These are phyloP conservation scores for Coemansia aciculifera DNA, from an alignment of 192 early-diverging fungal species.

Conservation along the genomic window DNA sequence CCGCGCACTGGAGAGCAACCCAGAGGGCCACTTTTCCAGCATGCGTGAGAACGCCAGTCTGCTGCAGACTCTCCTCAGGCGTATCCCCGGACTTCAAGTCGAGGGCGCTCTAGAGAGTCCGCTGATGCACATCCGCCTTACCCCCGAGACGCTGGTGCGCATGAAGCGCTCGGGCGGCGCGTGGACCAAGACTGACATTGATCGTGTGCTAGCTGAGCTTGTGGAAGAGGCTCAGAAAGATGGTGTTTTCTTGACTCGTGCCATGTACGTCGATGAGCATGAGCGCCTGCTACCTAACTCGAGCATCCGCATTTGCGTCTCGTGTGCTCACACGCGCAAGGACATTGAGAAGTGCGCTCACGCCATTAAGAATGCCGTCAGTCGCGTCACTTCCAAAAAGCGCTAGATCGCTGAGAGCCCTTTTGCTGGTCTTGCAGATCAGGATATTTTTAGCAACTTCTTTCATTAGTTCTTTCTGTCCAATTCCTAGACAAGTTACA, in stretches of 20 bases:
- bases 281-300: constrained; percentile 74
- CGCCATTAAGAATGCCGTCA: constrained; percentile 72
- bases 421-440: not conserved
- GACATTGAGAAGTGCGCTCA: constrained; percentile 84
- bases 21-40: constrained; percentile 43
- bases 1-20: constrained; percentile 35
- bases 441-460: not conserved
- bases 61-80: constrained; percentile 61
- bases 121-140: constrained; percentile 75
- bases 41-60: constrained; percentile 66
- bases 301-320: constrained; percentile 80
- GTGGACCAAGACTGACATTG: constrained; percentile 54
- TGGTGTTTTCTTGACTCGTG: constrained; percentile 81
- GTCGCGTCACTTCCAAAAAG: constrained; percentile 50
- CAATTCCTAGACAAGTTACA: not conserved
- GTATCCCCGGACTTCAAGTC: constrained; percentile 56
- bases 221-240: constrained; percentile 79
- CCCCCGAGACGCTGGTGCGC: constrained; percentile 57
- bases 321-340: constrained; percentile 72
- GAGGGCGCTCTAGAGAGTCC: constrained; percentile 61
- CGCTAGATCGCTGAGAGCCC: constrained; percentile 20
- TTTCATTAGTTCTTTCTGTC: not conserved
- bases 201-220: constrained; percentile 72
- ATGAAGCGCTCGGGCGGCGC: constrained; percentile 65
- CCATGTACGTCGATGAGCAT: constrained; percentile 84